Percentiles rank a stretch among this genome's conserved stretches.
These are phyloP conservation scores for Pistacia integerrima DNA, from an alignment of 345 rosid species.

Conservation along the genomic window DNA sequence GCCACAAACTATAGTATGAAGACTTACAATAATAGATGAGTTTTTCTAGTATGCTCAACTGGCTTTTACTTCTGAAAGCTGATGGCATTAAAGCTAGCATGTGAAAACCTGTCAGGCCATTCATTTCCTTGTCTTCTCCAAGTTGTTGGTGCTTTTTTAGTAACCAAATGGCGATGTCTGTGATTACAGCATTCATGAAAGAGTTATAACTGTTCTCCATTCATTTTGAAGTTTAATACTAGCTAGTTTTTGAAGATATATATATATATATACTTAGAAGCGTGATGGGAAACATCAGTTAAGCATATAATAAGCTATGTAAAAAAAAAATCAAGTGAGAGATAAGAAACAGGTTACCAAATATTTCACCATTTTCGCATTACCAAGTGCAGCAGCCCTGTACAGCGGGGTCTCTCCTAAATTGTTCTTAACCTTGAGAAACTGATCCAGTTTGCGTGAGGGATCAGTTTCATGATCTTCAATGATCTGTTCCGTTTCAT, in stretches of 20 bases:
- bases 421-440: neutral
- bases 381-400: constrained; percentile 2
- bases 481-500: too few species aligned
- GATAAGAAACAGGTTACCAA: neutral
- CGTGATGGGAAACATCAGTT: too few species aligned
- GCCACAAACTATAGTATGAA: neutral
- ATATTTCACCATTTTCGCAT: neutral
- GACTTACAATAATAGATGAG: neutral
- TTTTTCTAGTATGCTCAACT: too few species aligned
- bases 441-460: neutral
- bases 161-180: neutral
- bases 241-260: too few species aligned
- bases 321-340: neutral
- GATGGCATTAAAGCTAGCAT: neutral
- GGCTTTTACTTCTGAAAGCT: neutral
- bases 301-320: too few species aligned
- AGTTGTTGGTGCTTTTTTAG: neutral
- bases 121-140: neutral
- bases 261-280: too few species aligned
- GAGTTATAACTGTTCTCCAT: neutral
- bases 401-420: neutral
- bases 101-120: neutral
- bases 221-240: too few species aligned
- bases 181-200: neutral
- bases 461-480: too few species aligned